Conservation (phyloP, 2,329 filamentous ascomycete genomes). For the Sarocladiaceae sp. region DNA sequence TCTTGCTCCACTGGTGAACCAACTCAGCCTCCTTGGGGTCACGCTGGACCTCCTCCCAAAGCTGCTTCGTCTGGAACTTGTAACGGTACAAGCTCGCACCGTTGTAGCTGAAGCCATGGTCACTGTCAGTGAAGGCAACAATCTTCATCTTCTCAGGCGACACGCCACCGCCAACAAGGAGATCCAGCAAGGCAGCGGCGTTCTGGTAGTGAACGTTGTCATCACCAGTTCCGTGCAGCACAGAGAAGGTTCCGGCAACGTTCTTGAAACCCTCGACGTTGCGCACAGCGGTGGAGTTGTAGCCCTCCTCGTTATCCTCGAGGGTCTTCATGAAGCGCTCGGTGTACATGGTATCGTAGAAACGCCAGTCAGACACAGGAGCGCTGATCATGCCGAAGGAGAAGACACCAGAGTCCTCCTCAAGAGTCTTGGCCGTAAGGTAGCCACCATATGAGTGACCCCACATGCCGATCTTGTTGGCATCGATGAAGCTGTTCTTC, state of each 20-base stretch:
- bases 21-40: slow-evolving; percentile 29
- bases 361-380: slow-evolving; percentile 64
- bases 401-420: slow-evolving; percentile 57
- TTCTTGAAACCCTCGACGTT: slow-evolving; percentile 57
- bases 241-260: slow-evolving; percentile 53
- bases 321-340: slow-evolving; percentile 69
- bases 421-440: slow-evolving; percentile 61
- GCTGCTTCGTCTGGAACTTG: slow-evolving; percentile 54
- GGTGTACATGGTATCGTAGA: slow-evolving; percentile 69
- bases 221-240: slow-evolving; percentile 64
- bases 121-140: slow-evolving; percentile 61
- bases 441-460: slow-evolving; percentile 69
- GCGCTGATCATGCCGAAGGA: slow-evolving; percentile 60
- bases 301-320: slow-evolving; percentile 52
- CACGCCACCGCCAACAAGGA: slow-evolving; percentile 55
- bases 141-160: slow-evolving; percentile 58
- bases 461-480: slow-evolving; percentile 59
- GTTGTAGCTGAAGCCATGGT: slow-evolving; percentile 58
- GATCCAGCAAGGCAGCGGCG: slow-evolving; percentile 55
- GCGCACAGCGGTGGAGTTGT: slow-evolving; percentile 56
- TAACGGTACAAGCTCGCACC: slow-evolving; percentile 53
- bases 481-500: slow-evolving; percentile 50
- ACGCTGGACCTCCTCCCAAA: slow-evolving; percentile 59
- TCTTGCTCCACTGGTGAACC: slow-evolving; percentile 31
- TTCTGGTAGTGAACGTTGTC: slow-evolving; percentile 73